Evolutionary conservation across 768 basidiomycete species (phyloP).

Genomic region (Suillus placidus): DNA sequence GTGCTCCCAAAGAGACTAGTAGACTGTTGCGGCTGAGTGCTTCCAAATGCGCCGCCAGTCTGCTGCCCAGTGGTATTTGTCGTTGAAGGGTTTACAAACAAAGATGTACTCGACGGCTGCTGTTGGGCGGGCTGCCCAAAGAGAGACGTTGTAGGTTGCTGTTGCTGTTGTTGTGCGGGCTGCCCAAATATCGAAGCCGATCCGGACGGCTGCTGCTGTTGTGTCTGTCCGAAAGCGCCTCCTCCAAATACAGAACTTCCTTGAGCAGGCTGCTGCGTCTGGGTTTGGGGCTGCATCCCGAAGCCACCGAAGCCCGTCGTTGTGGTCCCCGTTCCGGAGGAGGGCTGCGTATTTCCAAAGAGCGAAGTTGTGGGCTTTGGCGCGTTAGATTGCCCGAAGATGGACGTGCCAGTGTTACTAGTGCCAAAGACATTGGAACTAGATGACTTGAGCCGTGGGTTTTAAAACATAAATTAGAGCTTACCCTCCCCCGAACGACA

Average conservation of each 20-base stretch:
- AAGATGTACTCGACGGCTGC: conserved; percentile 15
- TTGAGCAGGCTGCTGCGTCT: conserved; percentile 24
- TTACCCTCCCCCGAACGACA: neutral
- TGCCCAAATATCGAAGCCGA: conserved; percentile 33
- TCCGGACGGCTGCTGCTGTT: conserved; percentile 28
- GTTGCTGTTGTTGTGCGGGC: conserved; percentile 36
- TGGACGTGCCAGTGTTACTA: neutral
- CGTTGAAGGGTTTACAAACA: conserved; percentile 9
- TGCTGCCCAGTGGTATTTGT: conserved; percentile 29
- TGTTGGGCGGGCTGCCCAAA: conserved; percentile 41
- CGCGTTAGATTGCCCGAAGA: conserved; percentile 8
- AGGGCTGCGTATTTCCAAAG: conserved; percentile 35
- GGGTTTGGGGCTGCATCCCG: conserved; percentile 37
- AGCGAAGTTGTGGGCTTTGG: conserved; percentile 14
- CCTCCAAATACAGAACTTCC: conserved; percentile 24
- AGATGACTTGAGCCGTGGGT: neutral
- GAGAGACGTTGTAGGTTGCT: conserved; percentile 34
- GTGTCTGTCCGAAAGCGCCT: conserved; percentile 12
- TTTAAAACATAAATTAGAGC: conserved; percentile 1
- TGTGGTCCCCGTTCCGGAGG: conserved; percentile 13
- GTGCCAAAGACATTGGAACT: conserved; percentile 7
- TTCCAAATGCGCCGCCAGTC: conserved; percentile 42
- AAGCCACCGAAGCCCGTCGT: conserved; percentile 27
- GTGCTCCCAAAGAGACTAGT: conserved; percentile 26
- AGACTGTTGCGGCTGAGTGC: conserved; percentile 30